Conservation (phyloP, 139 green algal genomes). For the Ettlia oleoabundans region DNA sequence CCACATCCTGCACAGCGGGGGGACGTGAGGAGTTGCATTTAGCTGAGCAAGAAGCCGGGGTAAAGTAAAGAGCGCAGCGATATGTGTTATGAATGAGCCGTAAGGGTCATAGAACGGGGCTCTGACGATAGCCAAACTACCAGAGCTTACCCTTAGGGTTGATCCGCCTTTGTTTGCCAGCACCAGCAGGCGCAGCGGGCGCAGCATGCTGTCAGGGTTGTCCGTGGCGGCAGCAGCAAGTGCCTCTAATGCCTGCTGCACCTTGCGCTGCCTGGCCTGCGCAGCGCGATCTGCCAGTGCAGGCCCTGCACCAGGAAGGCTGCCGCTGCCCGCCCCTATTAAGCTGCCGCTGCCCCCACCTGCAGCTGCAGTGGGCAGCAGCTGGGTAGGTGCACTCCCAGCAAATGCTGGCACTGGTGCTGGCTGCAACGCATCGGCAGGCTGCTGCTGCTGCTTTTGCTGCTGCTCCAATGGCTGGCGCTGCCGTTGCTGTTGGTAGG, state of each 20-base stretch:
- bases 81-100: too few species aligned
- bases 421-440: not conserved
- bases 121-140: too few species aligned
- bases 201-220: conserved; percentile 19
- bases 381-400: not conserved
- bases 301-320: not conserved
- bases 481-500: too few species aligned
- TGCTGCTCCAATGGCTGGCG: too few species aligned
- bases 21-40: not conserved
- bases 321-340: not conserved
- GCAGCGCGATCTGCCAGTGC: not conserved
- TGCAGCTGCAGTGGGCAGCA: not conserved
- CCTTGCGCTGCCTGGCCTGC: not conserved
- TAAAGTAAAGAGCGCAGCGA: too few species aligned
- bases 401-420: not conserved
- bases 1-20: not conserved
- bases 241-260: conserved; percentile 14
- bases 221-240: not conserved
- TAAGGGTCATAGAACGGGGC: too few species aligned
- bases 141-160: not conserved
- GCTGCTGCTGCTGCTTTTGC: too few species aligned
- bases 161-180: conserved; percentile 8
- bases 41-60: too few species aligned
- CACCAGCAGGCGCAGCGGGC: conserved; percentile 19
- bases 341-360: not conserved